A percentile compares a stretch with the other conserved stretches of the same genome.
These are phyloP conservation scores for Kodamaea kaohsiungensis DNA, from an alignment of 805 yeast species.

Conservation along the genomic window DNA sequence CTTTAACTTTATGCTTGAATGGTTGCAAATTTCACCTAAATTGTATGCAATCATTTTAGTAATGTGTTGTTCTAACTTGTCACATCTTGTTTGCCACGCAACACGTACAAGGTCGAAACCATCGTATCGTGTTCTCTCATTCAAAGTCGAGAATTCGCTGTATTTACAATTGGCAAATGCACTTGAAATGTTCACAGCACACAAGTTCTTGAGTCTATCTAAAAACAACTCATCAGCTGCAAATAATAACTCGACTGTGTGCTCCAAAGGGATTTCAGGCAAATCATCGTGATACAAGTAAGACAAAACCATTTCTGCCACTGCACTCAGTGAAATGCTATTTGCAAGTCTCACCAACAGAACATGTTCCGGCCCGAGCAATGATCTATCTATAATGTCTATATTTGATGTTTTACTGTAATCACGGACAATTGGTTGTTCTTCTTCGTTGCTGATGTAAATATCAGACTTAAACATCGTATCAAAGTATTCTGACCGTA, in stretches of 20 bases:
- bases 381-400: constrained; percentile 2
- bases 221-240: constrained; percentile 60
- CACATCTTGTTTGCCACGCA: constrained; percentile 68
- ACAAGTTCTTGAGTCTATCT: constrained; percentile 65
- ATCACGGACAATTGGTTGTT: constrained; percentile 16
- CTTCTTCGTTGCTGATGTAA: constrained; percentile 17
- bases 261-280: constrained; percentile 44
- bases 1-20: constrained; percentile 29
- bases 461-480: constrained; percentile 58
- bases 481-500: constrained; percentile 63
- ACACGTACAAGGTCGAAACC: constrained; percentile 60
- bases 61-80: constrained; percentile 61
- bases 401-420: constrained; percentile 12
- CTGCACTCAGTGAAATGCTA: constrained; percentile 1
- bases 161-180: constrained; percentile 19
- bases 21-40: constrained; percentile 34
- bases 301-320: constrained; percentile 50
- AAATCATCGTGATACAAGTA: constrained; percentile 64
- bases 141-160: constrained; percentile 20
- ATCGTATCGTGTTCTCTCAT: constrained; percentile 31
- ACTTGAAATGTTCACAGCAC: constrained; percentile 51
- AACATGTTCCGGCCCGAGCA: background rate
- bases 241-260: constrained; percentile 56
- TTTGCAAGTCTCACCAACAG: constrained; percentile 6
- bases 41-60: constrained; percentile 59